phyloP scores from a whole-genome alignment of 1,284 basidiomycete species.

The Ustilago esculenta region DNA sequence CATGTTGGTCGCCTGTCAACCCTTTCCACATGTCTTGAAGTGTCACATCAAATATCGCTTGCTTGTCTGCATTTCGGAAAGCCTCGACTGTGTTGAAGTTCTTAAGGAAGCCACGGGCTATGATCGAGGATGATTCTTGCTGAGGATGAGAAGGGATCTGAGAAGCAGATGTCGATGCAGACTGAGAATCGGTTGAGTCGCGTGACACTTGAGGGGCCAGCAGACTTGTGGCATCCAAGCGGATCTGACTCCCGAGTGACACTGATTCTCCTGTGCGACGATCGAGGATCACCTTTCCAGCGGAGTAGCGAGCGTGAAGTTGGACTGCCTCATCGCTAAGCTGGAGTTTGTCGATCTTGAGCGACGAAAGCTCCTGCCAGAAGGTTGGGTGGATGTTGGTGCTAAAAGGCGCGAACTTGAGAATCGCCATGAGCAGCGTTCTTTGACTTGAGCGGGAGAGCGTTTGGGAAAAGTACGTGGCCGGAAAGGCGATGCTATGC shows the following conservation, averaged over 20 bases:
- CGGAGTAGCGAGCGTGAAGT: constrained; percentile 76
- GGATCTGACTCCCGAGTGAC: constrained; percentile 55
- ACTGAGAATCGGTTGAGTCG: not conserved
- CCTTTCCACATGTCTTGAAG: constrained; percentile 37
- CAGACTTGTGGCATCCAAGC: constrained; percentile 64
- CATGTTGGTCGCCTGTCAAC: constrained; percentile 11
- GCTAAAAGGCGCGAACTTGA: constrained; percentile 87
- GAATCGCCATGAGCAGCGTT: constrained; percentile 44
- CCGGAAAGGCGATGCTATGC: too few species aligned
- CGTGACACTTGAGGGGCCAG: constrained; percentile 68
- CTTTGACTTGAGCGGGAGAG: too few species aligned
- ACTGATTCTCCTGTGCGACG: constrained; percentile 73
- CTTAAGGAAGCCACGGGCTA: constrained; percentile 76
- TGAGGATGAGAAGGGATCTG: constrained; percentile 69
- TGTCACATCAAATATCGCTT: constrained; percentile 74
- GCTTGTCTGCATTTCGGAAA: constrained; percentile 89
- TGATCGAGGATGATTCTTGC: not conserved
- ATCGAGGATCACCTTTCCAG: constrained; percentile 79
- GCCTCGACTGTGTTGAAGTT: constrained; percentile 90
- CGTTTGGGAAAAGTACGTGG: too few species aligned
- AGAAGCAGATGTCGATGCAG: constrained; percentile 47
- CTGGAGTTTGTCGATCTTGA: constrained; percentile 90
- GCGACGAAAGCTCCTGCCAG: constrained; percentile 87
- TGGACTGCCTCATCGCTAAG: constrained; percentile 79
- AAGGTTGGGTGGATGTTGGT: constrained; percentile 89